phyloP scores from a whole-genome alignment of 106 monocot species.

The Cymbidium sinense region DNA sequence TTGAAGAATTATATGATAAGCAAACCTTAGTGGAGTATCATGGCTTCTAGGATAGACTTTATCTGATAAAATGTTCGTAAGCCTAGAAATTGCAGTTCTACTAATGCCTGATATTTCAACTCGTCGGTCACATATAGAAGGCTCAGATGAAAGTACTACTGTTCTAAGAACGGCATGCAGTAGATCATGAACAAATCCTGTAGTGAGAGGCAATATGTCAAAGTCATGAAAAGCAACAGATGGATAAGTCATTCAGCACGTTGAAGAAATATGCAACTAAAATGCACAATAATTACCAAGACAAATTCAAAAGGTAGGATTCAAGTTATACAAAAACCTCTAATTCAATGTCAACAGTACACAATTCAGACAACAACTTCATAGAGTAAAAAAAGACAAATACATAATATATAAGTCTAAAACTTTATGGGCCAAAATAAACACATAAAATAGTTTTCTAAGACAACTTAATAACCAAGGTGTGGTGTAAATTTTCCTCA shows the following conservation, averaged over 20 bases:
- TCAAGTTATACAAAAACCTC: neutral
- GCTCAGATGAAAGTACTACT: slow-evolving; percentile 31
- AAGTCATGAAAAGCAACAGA: neutral
- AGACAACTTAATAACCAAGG: too few relatives aligned
- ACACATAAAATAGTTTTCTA: neutral
- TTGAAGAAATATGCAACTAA: neutral
- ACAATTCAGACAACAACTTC: neutral
- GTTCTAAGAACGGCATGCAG: slow-evolving; percentile 36
- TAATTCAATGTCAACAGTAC: neutral
- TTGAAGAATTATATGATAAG: neutral
- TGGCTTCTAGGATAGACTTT: slow-evolving; percentile 13
- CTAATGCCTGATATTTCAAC: slow-evolving; percentile 16
- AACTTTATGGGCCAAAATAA: neutral
- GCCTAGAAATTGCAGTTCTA: slow-evolving; percentile 21
- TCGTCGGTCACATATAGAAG: slow-evolving; percentile 16
- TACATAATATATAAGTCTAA: neutral
- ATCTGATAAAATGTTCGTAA: slow-evolving; percentile 25
- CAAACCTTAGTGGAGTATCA: slow-evolving; percentile 55
- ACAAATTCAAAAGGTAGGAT: neutral
- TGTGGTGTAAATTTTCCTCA: too few relatives aligned
- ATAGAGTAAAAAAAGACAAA: neutral
- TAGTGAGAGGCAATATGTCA: neutral
- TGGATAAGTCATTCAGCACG: neutral
- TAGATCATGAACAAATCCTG: slow-evolving; percentile 29
- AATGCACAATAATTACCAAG: neutral